Evolutionary conservation across 208 protist genomes (phyloP), one percentile per base, ranked within the genome.

Genomic region (Leishmania amazonensis): DNA sequence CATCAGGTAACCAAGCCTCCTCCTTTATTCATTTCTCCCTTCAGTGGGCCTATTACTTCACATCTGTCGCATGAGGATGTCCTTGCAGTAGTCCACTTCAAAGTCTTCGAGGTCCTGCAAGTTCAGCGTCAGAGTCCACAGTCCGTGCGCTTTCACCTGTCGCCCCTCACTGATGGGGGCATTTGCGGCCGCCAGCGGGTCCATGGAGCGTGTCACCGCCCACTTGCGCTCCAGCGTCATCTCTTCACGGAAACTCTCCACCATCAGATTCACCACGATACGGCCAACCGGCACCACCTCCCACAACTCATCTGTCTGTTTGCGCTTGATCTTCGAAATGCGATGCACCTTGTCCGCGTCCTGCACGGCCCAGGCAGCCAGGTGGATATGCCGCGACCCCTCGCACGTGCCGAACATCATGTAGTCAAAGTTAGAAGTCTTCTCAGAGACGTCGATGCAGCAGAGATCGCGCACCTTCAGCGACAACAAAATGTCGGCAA

Each of bases 41-140:
- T 35, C 15, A 84, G 15, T 79, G 40, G 47, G 58, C 76, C 58
- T 8, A 75, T 62, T 45, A 47, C 21, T 45, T 85, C 86, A 96
- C 82, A 92, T 78, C 62, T 97, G 94, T 6, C 82, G 81, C 81
- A 97, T 86, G 60, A 97, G 87, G 9, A 94, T 82, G 73, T 97
- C 94, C 73, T 97, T 97, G 87, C 94, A 97, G 86, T 97, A 97
- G 81, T 97, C 94, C 31, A 97, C 91, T 79, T 98, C 95, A 87
- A 97, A 98, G 80, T 98, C 95, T 79, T 96, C 94, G 47, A 98
- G 81, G 80, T 98, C 95, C 76, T 98, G 95, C 73, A 98, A 78
- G 81, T 98, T 98, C 40, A 98, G 76, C 64, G 95, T 98, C 68
- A 98, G 83, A 17, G 95, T 96, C 94, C 95, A 98, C 67, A 98